phyloP scores from a whole-genome alignment of 345 rosid species.

The Melaleuca quinquenervia region DNA sequence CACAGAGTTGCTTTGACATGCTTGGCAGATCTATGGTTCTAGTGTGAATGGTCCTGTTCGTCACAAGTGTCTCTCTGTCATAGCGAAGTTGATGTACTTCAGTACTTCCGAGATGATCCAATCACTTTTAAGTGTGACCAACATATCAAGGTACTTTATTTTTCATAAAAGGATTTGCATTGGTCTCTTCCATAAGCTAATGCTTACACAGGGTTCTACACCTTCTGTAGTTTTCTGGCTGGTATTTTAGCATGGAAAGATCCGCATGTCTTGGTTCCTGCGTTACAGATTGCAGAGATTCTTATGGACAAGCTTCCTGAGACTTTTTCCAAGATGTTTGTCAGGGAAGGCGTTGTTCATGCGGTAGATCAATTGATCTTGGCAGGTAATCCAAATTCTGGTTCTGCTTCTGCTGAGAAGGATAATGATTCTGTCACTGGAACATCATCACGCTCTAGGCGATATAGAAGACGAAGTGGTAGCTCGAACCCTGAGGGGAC shows the following conservation, averaged over 20 bases:
- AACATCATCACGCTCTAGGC: conserved; percentile 68
- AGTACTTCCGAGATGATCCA: conserved; percentile 88
- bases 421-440: conserved; percentile 65
- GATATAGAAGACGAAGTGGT: conserved; percentile 75
- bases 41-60: conserved; percentile 93
- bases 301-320: conserved; percentile 99
- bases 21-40: conserved; percentile 86
- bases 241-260: conserved; percentile 99
- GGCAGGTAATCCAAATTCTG: conserved; percentile 41
- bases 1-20: conserved; percentile 6
- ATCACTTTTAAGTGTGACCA: conserved; percentile 67
- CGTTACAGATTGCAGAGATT: conserved; percentile 93
- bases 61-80: conserved; percentile 90
- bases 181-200: not conserved
- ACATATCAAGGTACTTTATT: conserved; percentile 71
- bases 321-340: conserved; percentile 87
- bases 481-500: conserved; percentile 59
- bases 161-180: not conserved
- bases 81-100: conserved; percentile 94
- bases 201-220: not conserved
- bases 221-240: conserved; percentile 68
- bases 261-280: conserved; percentile 94
- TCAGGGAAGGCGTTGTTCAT: conserved; percentile 98
- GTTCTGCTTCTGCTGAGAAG: conserved; percentile 50
- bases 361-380: conserved; percentile 90